Evolutionary conservation across 176 grass and related monocot genomes (phyloP).

Genomic region (Aegilops umbellulata): DNA sequence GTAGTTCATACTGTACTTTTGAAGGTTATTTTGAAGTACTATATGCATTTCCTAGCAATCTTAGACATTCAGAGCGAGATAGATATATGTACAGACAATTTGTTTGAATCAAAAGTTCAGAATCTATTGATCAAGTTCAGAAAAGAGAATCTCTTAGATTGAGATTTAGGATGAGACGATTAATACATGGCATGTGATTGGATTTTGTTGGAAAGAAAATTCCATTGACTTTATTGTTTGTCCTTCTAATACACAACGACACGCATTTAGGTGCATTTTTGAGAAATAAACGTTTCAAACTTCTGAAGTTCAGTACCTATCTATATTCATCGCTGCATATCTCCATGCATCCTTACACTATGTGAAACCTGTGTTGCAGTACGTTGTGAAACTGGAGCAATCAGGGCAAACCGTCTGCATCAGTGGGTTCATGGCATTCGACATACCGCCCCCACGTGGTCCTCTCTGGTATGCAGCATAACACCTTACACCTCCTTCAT

Average conservation of each 20-base stretch:
- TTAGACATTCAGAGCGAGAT: not conserved
- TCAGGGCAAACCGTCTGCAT: slow-evolving; percentile 68
- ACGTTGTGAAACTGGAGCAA: slow-evolving; percentile 77
- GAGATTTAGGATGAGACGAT: not conserved
- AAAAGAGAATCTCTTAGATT: not conserved
- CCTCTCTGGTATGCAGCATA: slow-evolving; percentile 70
- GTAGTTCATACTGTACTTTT: not conserved
- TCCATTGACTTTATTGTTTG: not conserved
- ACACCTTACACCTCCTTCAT: not conserved
- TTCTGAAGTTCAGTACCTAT: not conserved
- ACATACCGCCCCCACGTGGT: slow-evolving; percentile 66
- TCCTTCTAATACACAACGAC: too few species aligned
- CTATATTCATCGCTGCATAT: not conserved
- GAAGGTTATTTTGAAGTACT: not conserved
- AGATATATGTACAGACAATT: not conserved
- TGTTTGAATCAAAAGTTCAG: not conserved
- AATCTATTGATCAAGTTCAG: not conserved
- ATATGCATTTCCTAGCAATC: not conserved
- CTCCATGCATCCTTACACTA: not conserved
- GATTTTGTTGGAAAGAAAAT: not conserved
- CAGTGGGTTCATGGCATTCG: slow-evolving; percentile 93
- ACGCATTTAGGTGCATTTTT: too few species aligned
- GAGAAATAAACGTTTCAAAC: too few species aligned
- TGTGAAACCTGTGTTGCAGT: slow-evolving; percentile 41
- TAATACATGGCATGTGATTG: not conserved